These are phyloP conservation scores for Neocallimastix lanati DNA, from an alignment of 192 early-diverging fungal genomes.

Conservation along the genomic window DNA sequence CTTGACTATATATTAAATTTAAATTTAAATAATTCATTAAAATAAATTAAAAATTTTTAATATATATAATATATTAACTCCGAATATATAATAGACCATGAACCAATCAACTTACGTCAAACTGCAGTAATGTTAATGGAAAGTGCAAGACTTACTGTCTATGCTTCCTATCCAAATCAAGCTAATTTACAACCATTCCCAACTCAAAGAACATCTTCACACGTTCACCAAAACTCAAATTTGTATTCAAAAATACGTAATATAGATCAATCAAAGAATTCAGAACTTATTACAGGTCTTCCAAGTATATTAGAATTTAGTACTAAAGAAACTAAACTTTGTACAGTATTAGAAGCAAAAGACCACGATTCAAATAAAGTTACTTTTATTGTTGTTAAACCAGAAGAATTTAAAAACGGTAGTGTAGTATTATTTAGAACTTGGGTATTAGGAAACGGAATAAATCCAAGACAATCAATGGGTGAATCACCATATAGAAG, in stretches of 20 bases:
- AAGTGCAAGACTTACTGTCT: background rate
- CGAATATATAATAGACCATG: background rate
- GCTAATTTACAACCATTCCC: conserved; percentile 4
- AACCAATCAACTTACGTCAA: conserved; percentile 13
- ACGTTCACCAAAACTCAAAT: conserved; percentile 12
- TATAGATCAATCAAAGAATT: conserved; percentile 22
- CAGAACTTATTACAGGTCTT: conserved; percentile 34
- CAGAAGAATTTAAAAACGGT: conserved; percentile 62
- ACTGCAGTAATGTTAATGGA: conserved; percentile 1
- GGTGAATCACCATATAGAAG: background rate
- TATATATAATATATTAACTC: background rate
- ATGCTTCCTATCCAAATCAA: background rate
- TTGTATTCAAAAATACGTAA: conserved; percentile 5
- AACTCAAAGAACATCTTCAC: conserved; percentile 1
- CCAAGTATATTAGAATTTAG: conserved; percentile 28
- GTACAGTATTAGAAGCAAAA: conserved; percentile 2
- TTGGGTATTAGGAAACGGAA: conserved; percentile 19
- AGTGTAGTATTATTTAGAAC: conserved; percentile 46
- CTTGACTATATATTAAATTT: background rate
- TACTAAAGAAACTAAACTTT: conserved; percentile 8
- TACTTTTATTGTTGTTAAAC: conserved; percentile 26
- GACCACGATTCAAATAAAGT: conserved; percentile 10
- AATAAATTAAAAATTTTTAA: background rate
- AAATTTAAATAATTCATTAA: background rate
- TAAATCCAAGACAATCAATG: conserved; percentile 8